A percentile compares a stretch with the other conserved stretches of the same genome.
Evolutionary conservation across 305 asterid species (phyloP).

Genomic region (Fraxinus dipetala): DNA sequence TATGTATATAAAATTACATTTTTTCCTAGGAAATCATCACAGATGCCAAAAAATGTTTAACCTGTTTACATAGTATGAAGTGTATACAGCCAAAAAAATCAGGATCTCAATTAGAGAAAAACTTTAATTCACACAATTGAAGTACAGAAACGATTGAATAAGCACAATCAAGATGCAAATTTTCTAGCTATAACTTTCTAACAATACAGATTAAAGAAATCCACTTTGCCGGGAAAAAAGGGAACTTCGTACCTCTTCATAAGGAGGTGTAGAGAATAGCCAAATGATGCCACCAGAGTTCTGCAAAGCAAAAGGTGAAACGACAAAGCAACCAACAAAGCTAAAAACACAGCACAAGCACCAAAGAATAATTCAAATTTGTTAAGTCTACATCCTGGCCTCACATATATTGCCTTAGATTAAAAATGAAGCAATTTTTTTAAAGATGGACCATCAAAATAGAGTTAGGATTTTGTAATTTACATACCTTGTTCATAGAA

Average conservation of each 20-base stretch:
- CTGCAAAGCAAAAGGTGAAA: too few species aligned
- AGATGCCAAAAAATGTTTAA: background rate
- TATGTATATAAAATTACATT: background rate
- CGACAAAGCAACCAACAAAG: too few species aligned
- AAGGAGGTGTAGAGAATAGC: too few species aligned
- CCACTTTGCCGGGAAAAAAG: background rate
- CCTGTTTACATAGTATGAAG: constrained; percentile 33
- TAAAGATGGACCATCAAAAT: too few species aligned
- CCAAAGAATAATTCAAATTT: too few species aligned
- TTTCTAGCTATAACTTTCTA: background rate
- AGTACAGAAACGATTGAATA: background rate
- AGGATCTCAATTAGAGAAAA: constrained; percentile 1
- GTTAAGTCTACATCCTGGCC: too few species aligned
- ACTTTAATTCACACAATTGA: background rate
- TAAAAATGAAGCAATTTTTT: too few species aligned
- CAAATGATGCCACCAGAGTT: too few species aligned
- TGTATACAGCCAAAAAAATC: background rate
- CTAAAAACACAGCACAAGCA: too few species aligned
- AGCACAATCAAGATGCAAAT: background rate
- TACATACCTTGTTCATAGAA: too few species aligned
- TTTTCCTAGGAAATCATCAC: background rate
- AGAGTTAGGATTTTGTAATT: too few species aligned
- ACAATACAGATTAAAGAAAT: background rate
- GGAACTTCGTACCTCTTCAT: background rate
- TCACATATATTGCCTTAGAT: too few species aligned